phyloP scores from a whole-genome alignment of 2,329 filamentous ascomycete genomes.

The Amesomyces nigricolor region DNA sequence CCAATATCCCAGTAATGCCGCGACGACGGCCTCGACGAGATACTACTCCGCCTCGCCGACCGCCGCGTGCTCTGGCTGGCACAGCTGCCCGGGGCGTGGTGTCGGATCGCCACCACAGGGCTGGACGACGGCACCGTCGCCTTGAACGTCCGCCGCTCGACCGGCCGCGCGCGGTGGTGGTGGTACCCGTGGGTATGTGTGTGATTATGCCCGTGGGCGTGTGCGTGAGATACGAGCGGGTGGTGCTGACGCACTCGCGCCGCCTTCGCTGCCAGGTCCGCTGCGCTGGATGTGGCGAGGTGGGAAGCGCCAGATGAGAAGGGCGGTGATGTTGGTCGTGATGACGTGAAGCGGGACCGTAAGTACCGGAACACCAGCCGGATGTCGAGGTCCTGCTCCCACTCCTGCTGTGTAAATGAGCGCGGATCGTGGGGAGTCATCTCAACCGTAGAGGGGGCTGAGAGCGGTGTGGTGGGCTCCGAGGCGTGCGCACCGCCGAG shows the following conservation, averaged over 20 bases:
- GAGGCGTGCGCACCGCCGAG: slow-evolving; percentile 31
- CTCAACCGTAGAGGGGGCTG: slow-evolving; percentile 11
- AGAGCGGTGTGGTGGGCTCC: slow-evolving; percentile 4
- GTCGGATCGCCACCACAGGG: slow-evolving; percentile 41
- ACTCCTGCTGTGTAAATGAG: slow-evolving; percentile 67
- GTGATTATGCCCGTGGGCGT: neutral
- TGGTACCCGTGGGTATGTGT: slow-evolving; percentile 17
- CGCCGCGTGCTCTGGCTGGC: slow-evolving; percentile 82
- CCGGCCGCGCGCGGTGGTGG: slow-evolving; percentile 36
- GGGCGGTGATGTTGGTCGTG: slow-evolving; percentile 40
- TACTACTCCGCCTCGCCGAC: slow-evolving; percentile 60
- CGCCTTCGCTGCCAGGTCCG: slow-evolving; percentile 68
- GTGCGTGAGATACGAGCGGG: slow-evolving; percentile 63
- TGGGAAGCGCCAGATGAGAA: slow-evolving; percentile 42
- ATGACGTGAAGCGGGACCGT: slow-evolving; percentile 64
- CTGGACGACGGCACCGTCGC: slow-evolving; percentile 42
- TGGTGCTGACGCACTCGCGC: slow-evolving; percentile 85
- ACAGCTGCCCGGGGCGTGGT: slow-evolving; percentile 56
- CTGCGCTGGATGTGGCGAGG: slow-evolving; percentile 45
- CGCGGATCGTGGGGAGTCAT: slow-evolving; percentile 11
- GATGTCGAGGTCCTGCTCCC: slow-evolving; percentile 88
- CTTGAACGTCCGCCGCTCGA: slow-evolving; percentile 54
- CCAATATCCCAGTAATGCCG: slow-evolving; percentile 92
- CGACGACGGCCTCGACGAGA: slow-evolving; percentile 72
- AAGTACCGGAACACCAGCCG: slow-evolving; percentile 89